Percentiles rank a stretch among this genome's conserved stretches.
Conservation (phyloP, 371 early-diverging fungal genomes). For the Mucor racemosus region DNA sequence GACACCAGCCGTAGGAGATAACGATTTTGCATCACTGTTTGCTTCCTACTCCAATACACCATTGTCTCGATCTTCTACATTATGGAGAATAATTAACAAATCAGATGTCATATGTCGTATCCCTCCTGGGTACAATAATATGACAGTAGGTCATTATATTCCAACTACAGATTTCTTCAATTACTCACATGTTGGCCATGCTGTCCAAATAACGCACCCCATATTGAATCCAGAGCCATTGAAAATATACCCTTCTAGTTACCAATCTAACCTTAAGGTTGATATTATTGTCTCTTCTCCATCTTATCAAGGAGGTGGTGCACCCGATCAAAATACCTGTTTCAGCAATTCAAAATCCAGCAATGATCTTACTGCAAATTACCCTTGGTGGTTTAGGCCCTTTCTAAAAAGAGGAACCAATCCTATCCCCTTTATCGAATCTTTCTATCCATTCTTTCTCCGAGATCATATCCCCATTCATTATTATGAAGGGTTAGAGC, state of each 20-base stretch:
- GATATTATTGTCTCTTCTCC: conserved; percentile 5
- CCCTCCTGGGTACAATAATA: conserved; percentile 39
- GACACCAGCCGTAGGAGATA: conserved; percentile 52
- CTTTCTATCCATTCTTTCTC: conserved; percentile 36
- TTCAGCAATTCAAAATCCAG: no score
- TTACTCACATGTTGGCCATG: conserved; percentile 45
- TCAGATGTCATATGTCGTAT: conserved; percentile 36
- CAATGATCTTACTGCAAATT: neutral
- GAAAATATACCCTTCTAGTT: conserved; percentile 33
- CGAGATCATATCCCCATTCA: conserved; percentile 38
- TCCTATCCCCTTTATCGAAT: conserved; percentile 33
- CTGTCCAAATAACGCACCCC: conserved; percentile 34
- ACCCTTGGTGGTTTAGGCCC: conserved; percentile 14
- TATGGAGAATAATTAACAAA: conserved; percentile 48
- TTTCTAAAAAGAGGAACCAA: conserved; percentile 9
- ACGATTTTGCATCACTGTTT: conserved; percentile 47
- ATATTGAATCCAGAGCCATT: conserved; percentile 25
- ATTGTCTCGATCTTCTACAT: conserved; percentile 19
- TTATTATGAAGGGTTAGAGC: conserved; percentile 35
- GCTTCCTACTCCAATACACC: conserved; percentile 38
- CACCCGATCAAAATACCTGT: neutral
- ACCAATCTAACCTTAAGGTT: conserved; percentile 30
- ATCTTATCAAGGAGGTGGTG: neutral
- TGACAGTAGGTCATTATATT: conserved; percentile 26
- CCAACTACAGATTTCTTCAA: conserved; percentile 41